Evolutionary conservation across 108 stramenopile genomes (phyloP).

Genomic region (Skeletonema potamos): DNA sequence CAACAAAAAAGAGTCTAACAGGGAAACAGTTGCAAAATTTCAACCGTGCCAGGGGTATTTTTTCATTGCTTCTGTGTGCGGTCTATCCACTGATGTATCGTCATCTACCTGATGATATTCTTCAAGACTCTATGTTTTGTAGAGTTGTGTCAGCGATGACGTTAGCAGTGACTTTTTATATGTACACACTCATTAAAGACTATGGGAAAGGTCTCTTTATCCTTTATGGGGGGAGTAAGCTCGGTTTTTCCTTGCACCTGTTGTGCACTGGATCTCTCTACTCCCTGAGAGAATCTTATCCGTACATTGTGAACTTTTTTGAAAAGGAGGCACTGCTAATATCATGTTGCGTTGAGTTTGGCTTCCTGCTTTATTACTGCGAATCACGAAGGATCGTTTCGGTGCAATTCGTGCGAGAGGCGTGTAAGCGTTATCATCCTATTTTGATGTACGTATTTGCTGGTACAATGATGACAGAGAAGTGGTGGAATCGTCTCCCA

Average conservation of each 20-base stretch:
- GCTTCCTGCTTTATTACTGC: constrained; percentile 29
- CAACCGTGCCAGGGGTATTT: not conserved
- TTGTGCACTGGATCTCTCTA: not conserved
- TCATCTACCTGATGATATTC: not conserved
- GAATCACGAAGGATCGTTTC: constrained; percentile 29
- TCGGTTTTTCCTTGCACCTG: not conserved
- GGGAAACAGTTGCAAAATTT: constrained; percentile 6
- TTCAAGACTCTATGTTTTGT: not conserved
- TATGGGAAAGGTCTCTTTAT: not conserved
- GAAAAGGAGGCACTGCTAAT: constrained; percentile 28
- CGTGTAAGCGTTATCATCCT: constrained; percentile 34
- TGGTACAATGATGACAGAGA: not conserved
- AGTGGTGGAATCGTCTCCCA: not conserved
- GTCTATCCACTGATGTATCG: constrained; percentile 11
- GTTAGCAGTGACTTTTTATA: not conserved
- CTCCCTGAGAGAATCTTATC: not conserved
- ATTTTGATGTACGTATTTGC: not conserved
- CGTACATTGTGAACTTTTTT: not conserved
- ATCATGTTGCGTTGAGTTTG: constrained; percentile 23
- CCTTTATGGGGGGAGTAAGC: not conserved
- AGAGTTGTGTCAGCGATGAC: not conserved
- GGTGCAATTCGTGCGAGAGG: constrained; percentile 6
- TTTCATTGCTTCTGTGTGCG: not conserved
- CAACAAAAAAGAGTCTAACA: not conserved
- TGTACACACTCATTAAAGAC: not conserved